Conservation (phyloP, 768 basidiomycete genomes). For the Collybia sordida region DNA sequence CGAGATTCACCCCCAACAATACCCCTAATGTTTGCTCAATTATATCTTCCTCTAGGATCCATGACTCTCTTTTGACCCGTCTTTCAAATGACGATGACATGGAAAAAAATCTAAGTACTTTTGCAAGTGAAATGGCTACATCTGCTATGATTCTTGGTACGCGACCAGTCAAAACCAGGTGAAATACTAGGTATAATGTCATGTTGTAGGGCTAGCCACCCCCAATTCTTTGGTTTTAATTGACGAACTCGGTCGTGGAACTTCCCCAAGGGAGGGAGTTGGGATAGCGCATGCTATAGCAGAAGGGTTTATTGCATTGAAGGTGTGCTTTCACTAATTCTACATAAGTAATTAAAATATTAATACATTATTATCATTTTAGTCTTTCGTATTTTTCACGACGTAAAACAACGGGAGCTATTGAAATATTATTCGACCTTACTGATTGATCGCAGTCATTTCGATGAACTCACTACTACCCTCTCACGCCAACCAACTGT, state of each 20-base stretch:
- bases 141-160: conserved; percentile 87
- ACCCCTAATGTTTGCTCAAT: neutral
- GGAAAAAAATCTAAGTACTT: conserved; percentile 89
- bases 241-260: conserved; percentile 94
- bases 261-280: conserved; percentile 78
- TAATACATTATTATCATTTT: neutral
- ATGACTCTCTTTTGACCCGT: conserved; percentile 82
- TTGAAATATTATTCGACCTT: neutral
- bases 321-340: conserved; percentile 42
- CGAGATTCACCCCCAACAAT: conserved; percentile 6
- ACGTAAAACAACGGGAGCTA: conserved; percentile 50
- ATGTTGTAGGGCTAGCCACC: conserved; percentile 60
- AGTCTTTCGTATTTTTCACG: conserved; percentile 90
- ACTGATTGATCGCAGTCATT: conserved; percentile 51
- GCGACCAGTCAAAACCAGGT: too few species aligned
- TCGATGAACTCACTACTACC: conserved; percentile 74
- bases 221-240: conserved; percentile 75
- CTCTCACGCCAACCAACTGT: conserved; percentile 78
- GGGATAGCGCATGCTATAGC: conserved; percentile 85
- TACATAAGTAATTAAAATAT: neutral
- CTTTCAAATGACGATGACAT: conserved; percentile 94
- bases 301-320: conserved; percentile 69
- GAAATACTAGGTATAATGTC: neutral
- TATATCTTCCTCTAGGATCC: conserved; percentile 46
- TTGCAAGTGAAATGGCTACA: conserved; percentile 92